Base-by-base conservation (phyloP, 2,329 filamentous ascomycete species). In the Colletotrichum musicola region DNA sequence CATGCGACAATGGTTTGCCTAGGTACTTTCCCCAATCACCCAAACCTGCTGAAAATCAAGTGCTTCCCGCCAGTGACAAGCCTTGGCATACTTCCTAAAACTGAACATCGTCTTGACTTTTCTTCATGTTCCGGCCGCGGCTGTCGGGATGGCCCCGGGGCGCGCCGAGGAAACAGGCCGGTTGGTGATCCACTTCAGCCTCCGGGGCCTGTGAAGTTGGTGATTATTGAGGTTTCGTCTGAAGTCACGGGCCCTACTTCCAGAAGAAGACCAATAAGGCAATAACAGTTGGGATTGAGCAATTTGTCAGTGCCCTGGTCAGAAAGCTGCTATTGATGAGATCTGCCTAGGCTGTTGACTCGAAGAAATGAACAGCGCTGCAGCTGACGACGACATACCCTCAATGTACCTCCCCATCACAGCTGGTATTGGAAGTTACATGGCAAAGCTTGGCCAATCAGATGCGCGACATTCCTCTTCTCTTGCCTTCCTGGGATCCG, bases 21-120 rank as follows among this genome's bases (percentile, higher is more conserved):
- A 22, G 20, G 20, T 22, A 35, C 30, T 25, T 25, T 25, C 22
- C 30, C 12, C 30, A 10, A 10, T 10, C 30, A 35, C 27, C 7
- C 6, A 35, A 9, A 35, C 30, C 7, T 35, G 30, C 30, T 35
- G 1, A n/a, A 58, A 13, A 22, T n/a, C 55, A 13, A 27, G 20
- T 25, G 42, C 40, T 47, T 20, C 42, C 55, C n/a, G 13, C 35
- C 55, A 47, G 10, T 58, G 55, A 58, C 55, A 58, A 47, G 55
- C n/a, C 56, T 58, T 49, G 56, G 56, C 56, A 20, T 20, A 35
- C 12, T 25, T 14, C 30, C 56, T 14, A 47, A 47, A 22, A 44
- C 40, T 7, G 9, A 14, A 25, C 10, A 14, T 38, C 55, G 40
- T 58, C 42, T 35, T 20, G 25, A 44, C 42, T 58, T 47, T 58